A percentile compares a stretch with the other conserved stretches of the same genome.
These are phyloP conservation scores for Ophidiomyces ophidiicola DNA, from an alignment of 2,329 filamentous ascomycete species.

Conservation along the genomic window DNA sequence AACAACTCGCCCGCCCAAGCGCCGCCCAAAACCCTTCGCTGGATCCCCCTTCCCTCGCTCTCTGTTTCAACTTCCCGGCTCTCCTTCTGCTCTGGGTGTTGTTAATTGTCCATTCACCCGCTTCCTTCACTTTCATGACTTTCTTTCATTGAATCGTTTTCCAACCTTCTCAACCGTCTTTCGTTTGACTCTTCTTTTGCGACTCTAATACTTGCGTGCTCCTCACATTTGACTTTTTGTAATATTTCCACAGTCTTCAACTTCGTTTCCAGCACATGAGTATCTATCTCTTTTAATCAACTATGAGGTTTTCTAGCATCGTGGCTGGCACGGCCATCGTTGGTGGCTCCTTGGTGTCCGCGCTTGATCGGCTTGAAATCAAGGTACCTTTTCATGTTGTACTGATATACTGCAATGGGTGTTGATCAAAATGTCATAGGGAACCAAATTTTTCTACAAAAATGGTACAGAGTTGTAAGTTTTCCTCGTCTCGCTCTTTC, in stretches of 20 bases:
- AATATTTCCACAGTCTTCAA: constrained; percentile 1
- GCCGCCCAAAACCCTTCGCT: constrained; percentile 2
- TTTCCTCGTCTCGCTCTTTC: too few relatives aligned
- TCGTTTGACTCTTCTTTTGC: constrained; percentile 13
- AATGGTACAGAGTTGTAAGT: constrained; percentile 60
- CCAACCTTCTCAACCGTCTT: constrained; percentile 9
- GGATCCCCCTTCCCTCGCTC: constrained; percentile 4
- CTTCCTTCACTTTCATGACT: constrained; percentile 7
- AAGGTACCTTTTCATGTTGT: too few relatives aligned
- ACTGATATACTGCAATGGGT: too few relatives aligned
- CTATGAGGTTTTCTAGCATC: constrained; percentile 44
- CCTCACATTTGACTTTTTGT: neutral
- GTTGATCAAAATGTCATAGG: constrained; percentile 36
- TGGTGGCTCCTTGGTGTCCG: constrained; percentile 33
- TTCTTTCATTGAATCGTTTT: constrained; percentile 12
- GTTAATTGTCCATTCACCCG: neutral
- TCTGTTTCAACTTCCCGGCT: constrained; percentile 1
- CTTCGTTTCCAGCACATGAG: neutral
- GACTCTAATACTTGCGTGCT: too few relatives aligned
- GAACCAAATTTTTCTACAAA: constrained; percentile 81
- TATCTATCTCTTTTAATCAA: constrained; percentile 19
- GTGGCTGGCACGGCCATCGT: constrained; percentile 44
- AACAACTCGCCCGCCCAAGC: constrained; percentile 6
- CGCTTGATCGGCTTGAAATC: constrained; percentile 46
- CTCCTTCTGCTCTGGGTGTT: neutral